Evolutionary conservation across 176 grass and related monocot genomes (phyloP), one percentile per base, ranked within the genome.

Genomic region (Puya raimondii): DNA sequence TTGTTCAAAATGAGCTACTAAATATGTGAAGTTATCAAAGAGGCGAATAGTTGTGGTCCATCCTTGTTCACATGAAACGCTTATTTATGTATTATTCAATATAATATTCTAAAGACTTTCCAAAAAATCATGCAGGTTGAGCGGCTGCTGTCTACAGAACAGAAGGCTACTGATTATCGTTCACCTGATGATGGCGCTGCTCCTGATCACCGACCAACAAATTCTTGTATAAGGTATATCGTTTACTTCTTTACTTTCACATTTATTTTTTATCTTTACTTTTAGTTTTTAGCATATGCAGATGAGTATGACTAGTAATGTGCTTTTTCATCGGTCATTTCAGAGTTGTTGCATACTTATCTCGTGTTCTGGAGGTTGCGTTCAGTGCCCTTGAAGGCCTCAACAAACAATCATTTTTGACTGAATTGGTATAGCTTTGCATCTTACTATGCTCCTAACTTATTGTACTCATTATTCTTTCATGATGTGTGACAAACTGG

Each of bases 391-490:
- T 99, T 11, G 94, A 99, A 83, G 94, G 94, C 75, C 87, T 99
- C 72, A 99, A 99, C 66, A 99, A 99, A 76, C 94, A 99, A 49
- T 99, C 94, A 75, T 99, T 99, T 90, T 87, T 99, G 77, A 99
- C 87, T 59, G 94, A 99, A 67, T 74, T 99, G 80, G 94, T 99
- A 90, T 56, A 80, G 58, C 72, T 76, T 12, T 61, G 6, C n/a
- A 67, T 65, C 13, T 69, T 47, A 16, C 7, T 61, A 22, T 61
- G 21, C 56, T 69, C 68, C 29, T n/a, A 13, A 49, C 17, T 61
- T 61, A 25, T 49, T 59, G 13, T 26, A 16, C 11, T 23, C 21
- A 25, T 6, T 12, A 25, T 70, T 53, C 25, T 26, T 52, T 53
- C 3, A 52, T 12, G 20, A 27, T 16, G 21, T 26, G 25, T 70